phyloP scores from a whole-genome alignment of 2,329 filamentous ascomycete genomes.

The Ascochyta viciae-villosae region DNA sequence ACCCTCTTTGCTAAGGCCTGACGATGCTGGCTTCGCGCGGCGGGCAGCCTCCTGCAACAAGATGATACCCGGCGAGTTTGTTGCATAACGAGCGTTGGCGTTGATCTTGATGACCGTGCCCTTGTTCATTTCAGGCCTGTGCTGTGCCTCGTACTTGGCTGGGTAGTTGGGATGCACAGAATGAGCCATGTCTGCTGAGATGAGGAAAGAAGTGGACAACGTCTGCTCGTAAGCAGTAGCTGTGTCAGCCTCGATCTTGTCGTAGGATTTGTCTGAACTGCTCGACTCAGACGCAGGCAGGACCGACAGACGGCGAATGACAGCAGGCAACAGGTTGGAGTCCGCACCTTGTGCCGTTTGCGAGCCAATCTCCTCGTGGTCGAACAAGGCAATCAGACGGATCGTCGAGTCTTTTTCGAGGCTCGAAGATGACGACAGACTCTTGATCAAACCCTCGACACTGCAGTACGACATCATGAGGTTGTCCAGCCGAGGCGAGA shows the following conservation, averaged over 20 bases:
- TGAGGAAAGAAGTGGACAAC: conserved; percentile 85
- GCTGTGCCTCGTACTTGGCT: conserved; percentile 87
- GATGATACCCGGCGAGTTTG: conserved; percentile 94
- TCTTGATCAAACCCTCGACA: conserved; percentile 83
- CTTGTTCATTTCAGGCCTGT: conserved; percentile 94
- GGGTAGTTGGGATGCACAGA: conserved; percentile 94
- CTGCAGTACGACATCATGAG: conserved; percentile 96
- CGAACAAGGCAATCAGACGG: conserved; percentile 91
- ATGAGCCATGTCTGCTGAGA: conserved; percentile 98
- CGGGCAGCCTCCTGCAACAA: conserved; percentile 85
- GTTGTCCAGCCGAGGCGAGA: conserved; percentile 94
- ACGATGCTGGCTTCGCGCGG: conserved; percentile 60
- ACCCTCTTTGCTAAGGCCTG: conserved; percentile 59
- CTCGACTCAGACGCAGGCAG: conserved; percentile 67
- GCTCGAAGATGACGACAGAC: conserved; percentile 67
- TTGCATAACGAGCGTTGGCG: conserved; percentile 95
- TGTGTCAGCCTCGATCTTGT: conserved; percentile 63
- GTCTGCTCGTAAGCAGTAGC: conserved; percentile 93
- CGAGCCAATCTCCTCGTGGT: conserved; percentile 97
- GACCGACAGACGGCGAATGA: conserved; percentile 85
- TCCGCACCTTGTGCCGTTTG: conserved; percentile 91
- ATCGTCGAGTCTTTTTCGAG: conserved; percentile 82
- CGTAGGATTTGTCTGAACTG: conserved; percentile 70
- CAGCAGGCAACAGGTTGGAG: conserved; percentile 86
- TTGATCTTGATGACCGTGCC: conserved; percentile 98